phyloP scores from a whole-genome alignment of 2,329 filamentous ascomycete genomes.

The Alternaria infectoria region DNA sequence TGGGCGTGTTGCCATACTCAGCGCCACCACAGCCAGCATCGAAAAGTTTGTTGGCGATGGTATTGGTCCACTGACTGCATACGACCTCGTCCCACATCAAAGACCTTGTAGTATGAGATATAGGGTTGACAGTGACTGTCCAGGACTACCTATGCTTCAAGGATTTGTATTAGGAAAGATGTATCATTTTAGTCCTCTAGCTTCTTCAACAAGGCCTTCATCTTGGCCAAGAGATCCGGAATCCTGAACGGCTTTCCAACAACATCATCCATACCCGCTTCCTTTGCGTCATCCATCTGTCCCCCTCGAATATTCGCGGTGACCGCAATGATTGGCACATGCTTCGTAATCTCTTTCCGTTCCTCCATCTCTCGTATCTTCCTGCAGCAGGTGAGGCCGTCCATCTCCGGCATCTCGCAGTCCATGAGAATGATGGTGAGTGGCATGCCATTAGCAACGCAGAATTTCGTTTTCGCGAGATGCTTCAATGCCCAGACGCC shows the following conservation, averaged over 20 bases:
- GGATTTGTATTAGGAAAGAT: neutral
- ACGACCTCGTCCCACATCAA: too few species aligned
- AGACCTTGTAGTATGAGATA: too few species aligned
- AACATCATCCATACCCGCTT: constrained; percentile 46
- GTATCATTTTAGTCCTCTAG: constrained; percentile 5
- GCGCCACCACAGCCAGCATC: neutral
- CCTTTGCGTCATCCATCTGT: constrained; percentile 39
- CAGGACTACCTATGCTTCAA: neutral
- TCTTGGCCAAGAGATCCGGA: constrained; percentile 38
- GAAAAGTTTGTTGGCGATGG: too few species aligned
- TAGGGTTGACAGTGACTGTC: neutral
- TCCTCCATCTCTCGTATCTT: constrained; percentile 42
- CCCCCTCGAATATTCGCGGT: constrained; percentile 46
- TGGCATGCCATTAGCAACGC: constrained; percentile 15
- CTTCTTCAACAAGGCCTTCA: constrained; percentile 26
- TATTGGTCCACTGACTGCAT: neutral
- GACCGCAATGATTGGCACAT: constrained; percentile 46
- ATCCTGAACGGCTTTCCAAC: constrained; percentile 46
- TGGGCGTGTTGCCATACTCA: neutral
- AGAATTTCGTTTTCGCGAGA: constrained; percentile 27
- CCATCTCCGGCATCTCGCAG: constrained; percentile 50
- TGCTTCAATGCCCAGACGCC: constrained; percentile 40
- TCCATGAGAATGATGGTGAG: constrained; percentile 46
- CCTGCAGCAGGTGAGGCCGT: constrained; percentile 42
- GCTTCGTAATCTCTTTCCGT: constrained; percentile 22